These are phyloP conservation scores for Carpinus fangiana DNA, from an alignment of 306 rosid species.

Conservation along the genomic window DNA sequence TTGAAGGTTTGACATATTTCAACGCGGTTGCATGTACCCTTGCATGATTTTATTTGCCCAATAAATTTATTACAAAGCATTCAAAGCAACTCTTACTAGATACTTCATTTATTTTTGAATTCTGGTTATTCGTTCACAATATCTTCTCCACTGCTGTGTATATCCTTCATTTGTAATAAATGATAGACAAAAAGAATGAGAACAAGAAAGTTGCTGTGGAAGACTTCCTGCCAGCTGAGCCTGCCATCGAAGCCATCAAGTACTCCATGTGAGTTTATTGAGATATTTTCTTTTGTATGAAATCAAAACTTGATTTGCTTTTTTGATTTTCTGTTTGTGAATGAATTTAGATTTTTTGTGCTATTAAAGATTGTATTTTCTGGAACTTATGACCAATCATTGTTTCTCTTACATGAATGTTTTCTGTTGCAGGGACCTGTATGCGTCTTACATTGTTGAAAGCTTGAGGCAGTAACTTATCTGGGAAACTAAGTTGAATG, in stretches of 20 bases:
- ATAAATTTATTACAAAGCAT: neutral
- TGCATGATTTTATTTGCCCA: neutral
- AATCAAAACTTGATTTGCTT: neutral
- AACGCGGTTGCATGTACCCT: neutral
- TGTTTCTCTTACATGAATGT: slow-evolving; percentile 5
- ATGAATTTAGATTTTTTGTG: slow-evolving; percentile 5
- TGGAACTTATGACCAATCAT: slow-evolving; percentile 1
- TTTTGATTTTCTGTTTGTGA: neutral
- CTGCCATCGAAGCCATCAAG: slow-evolving; percentile 79
- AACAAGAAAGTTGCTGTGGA: slow-evolving; percentile 94
- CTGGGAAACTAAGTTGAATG: slow-evolving; percentile 25
- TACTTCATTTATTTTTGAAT: neutral
- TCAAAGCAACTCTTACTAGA: neutral
- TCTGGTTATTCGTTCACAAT: neutral
- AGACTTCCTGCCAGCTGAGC: slow-evolving; percentile 82
- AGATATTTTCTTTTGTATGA: neutral
- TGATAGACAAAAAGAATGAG: slow-evolving; percentile 93
- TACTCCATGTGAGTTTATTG: slow-evolving; percentile 76
- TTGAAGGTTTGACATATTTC: neutral
- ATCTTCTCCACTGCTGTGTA: slow-evolving; percentile 18
- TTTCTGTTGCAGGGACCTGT: slow-evolving; percentile 74
- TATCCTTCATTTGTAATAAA: slow-evolving; percentile 44
- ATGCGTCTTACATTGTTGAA: slow-evolving; percentile 88
- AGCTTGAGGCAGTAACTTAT: slow-evolving; percentile 82
- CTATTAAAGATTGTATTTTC: slow-evolving; percentile 1